A percentile compares a stretch with the other conserved stretches of the same genome.
Evolutionary conservation across 768 basidiomycete genomes (phyloP).

Genomic region (Gautieria morchelliformis): DNA sequence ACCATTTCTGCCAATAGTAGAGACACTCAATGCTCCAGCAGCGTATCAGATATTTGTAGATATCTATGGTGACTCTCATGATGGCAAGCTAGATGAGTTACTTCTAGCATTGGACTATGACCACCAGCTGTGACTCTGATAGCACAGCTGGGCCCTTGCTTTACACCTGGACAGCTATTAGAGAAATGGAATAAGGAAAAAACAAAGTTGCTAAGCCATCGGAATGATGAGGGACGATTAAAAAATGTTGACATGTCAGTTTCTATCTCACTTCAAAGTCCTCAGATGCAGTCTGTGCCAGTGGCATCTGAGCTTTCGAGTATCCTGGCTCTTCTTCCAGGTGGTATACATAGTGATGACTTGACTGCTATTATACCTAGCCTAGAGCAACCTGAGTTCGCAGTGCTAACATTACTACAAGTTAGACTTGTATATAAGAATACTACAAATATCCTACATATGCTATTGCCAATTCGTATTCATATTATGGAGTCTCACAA

Average conservation of each 20-base stretch:
- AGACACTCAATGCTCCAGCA: slow-evolving; percentile 8
- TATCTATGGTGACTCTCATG: slow-evolving; percentile 16
- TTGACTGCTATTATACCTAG: slow-evolving; percentile 1
- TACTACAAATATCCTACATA: background rate
- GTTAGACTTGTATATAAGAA: background rate
- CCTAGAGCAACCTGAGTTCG: background rate
- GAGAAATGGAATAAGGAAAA: slow-evolving; percentile 1
- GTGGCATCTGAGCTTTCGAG: slow-evolving; percentile 15
- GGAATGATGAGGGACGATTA: background rate
- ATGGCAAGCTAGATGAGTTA: slow-evolving; percentile 14
- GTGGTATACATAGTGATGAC: slow-evolving; percentile 13
- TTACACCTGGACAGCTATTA: slow-evolving; percentile 6
- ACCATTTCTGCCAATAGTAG: background rate
- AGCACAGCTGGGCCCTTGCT: slow-evolving; percentile 17
- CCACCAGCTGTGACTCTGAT: slow-evolving; percentile 27
- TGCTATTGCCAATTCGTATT: background rate
- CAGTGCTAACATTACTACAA: background rate
- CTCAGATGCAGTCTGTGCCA: slow-evolving; percentile 12
- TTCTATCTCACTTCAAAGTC: slow-evolving; percentile 15
- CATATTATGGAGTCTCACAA: background rate
- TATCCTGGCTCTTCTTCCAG: slow-evolving; percentile 19
- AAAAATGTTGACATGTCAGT: slow-evolving; percentile 17
- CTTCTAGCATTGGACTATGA: slow-evolving; percentile 18
- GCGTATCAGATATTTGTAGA: slow-evolving; percentile 18
- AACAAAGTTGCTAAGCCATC: slow-evolving; percentile 1